Conservation (phyloP, 2,329 filamentous ascomycete species). For the Ophiocordyceps polyrhachis-furcata region DNA sequence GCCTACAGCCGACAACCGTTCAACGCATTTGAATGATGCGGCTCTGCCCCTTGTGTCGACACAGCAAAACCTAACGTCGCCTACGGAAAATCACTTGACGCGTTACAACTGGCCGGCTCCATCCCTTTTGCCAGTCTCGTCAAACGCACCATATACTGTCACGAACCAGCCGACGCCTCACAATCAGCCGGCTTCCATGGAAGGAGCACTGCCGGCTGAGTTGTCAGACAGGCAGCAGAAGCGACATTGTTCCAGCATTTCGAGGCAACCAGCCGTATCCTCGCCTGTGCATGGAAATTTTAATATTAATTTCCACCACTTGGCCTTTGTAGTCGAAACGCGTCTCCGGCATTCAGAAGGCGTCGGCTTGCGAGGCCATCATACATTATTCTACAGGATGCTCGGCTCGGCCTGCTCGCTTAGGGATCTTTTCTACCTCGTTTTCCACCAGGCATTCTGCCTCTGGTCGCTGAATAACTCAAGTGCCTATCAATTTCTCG, state of each 20-base stretch:
- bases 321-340: constrained; percentile 5
- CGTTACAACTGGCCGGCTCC: background rate
- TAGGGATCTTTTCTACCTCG: constrained; percentile 44
- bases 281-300: background rate
- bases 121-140: background rate
- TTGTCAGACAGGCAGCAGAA: background rate
- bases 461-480: constrained; percentile 25
- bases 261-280: background rate
- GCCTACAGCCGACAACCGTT: too few relatives aligned
- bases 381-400: constrained; percentile 20
- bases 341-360: constrained; percentile 18
- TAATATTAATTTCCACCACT: background rate
- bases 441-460: constrained; percentile 47
- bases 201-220: background rate
- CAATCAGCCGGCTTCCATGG: background rate
- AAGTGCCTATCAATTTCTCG: constrained; percentile 13
- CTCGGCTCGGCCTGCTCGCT: constrained; percentile 34
- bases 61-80: background rate
- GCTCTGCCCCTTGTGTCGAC: too few relatives aligned
- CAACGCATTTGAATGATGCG: too few relatives aligned
- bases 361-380: background rate
- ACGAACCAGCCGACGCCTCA: background rate
- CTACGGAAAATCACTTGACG: background rate
- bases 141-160: background rate
- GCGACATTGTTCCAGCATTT: background rate